phyloP scores from a whole-genome alignment of 2,329 filamentous ascomycete genomes.

The Pseudocercospora macadamiae region DNA sequence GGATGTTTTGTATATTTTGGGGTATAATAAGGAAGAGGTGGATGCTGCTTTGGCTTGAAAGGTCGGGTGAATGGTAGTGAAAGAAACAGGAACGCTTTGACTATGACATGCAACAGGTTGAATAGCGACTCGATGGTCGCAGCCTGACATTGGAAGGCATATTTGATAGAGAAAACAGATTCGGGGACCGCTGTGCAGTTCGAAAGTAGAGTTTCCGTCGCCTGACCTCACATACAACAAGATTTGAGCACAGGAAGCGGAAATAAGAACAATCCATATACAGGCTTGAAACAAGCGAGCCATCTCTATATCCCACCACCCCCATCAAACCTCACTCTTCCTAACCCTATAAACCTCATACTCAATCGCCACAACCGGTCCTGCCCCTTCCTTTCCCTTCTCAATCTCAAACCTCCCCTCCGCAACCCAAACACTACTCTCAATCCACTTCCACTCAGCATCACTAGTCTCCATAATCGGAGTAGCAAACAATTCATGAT shows the following conservation, averaged over 20 bases:
- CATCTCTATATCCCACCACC: no score
- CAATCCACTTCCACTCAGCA: slow-evolving; percentile 11
- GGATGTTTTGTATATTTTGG: slow-evolving; percentile 75
- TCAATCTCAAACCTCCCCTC: slow-evolving; percentile 12
- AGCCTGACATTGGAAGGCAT: neutral
- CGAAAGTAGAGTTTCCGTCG: no score
- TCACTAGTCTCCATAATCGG: slow-evolving; percentile 14
- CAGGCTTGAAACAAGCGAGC: no score
- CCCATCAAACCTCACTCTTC: neutral
- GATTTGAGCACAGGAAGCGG: no score
- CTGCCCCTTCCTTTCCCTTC: no score
- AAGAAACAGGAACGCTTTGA: no score
- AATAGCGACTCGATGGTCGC: neutral
- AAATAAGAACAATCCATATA: no score
- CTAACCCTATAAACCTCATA: slow-evolving; percentile 8
- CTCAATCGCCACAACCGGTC: slow-evolving; percentile 4
- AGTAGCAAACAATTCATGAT: slow-evolving; percentile 14
- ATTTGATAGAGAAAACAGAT: neutral
- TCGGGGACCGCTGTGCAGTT: no score
- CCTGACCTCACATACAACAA: no score
- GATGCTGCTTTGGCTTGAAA: slow-evolving; percentile 12
- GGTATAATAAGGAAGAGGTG: slow-evolving; percentile 43
- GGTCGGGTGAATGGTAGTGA: no score
- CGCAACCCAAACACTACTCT: slow-evolving; percentile 8
- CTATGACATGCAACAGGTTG: no score